Conservation (phyloP, 2,329 filamentous ascomycete genomes). For the Zopfia rhizophila region DNA sequence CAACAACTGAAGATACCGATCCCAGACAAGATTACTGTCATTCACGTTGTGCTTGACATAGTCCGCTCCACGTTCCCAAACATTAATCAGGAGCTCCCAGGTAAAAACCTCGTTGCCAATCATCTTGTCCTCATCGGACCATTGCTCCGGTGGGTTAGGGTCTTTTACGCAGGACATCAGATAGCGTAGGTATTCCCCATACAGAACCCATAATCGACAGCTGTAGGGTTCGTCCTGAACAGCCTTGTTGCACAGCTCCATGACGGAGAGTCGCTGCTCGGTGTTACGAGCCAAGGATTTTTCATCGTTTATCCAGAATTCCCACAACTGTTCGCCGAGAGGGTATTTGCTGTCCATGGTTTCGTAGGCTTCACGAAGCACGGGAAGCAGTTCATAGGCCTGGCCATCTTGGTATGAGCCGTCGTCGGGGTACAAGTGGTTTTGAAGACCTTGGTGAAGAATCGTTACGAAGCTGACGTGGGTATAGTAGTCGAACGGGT, state of each 20-base stretch:
- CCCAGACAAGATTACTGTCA: constrained; percentile 83
- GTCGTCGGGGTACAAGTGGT: constrained; percentile 47
- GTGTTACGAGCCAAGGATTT: constrained; percentile 68
- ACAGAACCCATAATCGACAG: constrained; percentile 77
- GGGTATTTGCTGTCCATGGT: constrained; percentile 72
- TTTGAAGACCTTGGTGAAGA: constrained; percentile 60
- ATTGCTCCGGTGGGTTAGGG: constrained; percentile 55
- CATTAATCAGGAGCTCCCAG: constrained; percentile 71
- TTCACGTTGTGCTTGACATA: constrained; percentile 78
- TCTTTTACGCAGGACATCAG: constrained; percentile 74
- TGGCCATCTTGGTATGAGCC: constrained; percentile 46
- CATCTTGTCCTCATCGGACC: constrained; percentile 73
- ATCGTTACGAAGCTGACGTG: constrained; percentile 60
- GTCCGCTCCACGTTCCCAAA: constrained; percentile 78
- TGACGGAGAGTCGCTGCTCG: constrained; percentile 73
- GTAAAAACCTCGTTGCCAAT: constrained; percentile 78
- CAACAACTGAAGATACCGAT: constrained; percentile 78
- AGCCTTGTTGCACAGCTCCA: constrained; percentile 78
- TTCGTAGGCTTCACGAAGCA: constrained; percentile 63
- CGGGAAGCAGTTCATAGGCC: constrained; percentile 56
- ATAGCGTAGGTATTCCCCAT: constrained; percentile 80
- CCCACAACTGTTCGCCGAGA: constrained; percentile 80
- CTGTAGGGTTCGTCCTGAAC: constrained; percentile 78
- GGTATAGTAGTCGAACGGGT: constrained; percentile 61
- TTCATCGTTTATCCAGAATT: constrained; percentile 80